Evolutionary conservation across 2,329 filamentous ascomycete species (phyloP).

Genomic region (Xylariaceae sp.): DNA sequence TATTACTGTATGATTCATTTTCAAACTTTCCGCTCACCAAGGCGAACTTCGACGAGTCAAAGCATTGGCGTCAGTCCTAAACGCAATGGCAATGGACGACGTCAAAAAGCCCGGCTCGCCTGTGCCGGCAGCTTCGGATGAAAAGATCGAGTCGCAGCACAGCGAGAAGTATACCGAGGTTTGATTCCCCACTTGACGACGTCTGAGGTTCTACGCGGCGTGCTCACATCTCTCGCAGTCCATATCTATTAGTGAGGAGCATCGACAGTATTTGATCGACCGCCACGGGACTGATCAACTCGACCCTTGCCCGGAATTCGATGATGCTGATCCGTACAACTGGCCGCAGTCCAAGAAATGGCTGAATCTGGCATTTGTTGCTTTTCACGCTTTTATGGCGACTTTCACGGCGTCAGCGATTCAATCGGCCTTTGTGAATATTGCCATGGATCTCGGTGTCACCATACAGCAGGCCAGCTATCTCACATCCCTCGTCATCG

Average conservation of each 20-base stretch:
- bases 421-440: slow-evolving; percentile 10
- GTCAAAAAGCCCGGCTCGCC: too few species aligned
- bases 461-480: slow-evolving; percentile 12
- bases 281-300: slow-evolving; percentile 13
- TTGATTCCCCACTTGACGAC: neutral
- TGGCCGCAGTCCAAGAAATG: slow-evolving; percentile 11
- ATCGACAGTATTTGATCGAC: slow-evolving; percentile 11
- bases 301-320: slow-evolving; percentile 10
- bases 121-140: too few species aligned
- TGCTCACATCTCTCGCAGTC: slow-evolving; percentile 6
- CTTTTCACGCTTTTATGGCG: slow-evolving; percentile 13
- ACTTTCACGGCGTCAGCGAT: slow-evolving; percentile 12
- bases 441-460: slow-evolving; percentile 9
- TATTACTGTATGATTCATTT: too few species aligned
- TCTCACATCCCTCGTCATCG: slow-evolving; percentile 10
- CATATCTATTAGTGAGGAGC: slow-evolving; percentile 9
- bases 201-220: neutral
- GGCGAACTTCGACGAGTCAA: too few species aligned
- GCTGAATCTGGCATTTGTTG: slow-evolving; percentile 11
- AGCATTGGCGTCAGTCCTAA: too few species aligned
- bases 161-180: neutral
- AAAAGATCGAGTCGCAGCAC: neutral
- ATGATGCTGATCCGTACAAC: slow-evolving; percentile 13
- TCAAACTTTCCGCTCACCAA: too few species aligned
- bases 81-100: too few species aligned